Evolutionary conservation across 179 eudicot genomes (phyloP).

Genomic region (Beta macrorhiza): DNA sequence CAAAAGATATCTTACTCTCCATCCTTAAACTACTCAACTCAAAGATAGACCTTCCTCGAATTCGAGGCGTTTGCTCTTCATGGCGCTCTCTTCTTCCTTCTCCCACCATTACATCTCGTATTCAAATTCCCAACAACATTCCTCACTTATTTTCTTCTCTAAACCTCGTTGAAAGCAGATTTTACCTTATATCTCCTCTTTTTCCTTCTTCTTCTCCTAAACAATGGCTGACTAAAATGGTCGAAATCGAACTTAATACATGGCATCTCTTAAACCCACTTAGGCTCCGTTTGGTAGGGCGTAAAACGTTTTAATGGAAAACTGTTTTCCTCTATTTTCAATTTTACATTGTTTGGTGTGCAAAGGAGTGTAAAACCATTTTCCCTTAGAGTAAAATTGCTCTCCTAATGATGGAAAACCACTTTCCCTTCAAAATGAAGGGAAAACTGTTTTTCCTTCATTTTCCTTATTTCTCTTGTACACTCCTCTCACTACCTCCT

Average conservation of each 20-base stretch:
- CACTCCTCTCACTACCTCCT: too few relatives aligned
- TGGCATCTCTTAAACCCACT: slow-evolving; percentile 11
- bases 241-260: neutral
- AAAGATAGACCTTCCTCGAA: neutral
- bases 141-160: neutral
- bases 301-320: too few relatives aligned
- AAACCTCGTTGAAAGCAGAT: neutral
- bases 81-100: slow-evolving; percentile 6
- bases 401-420: too few relatives aligned
- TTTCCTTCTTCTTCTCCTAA: neutral
- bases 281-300: too few relatives aligned
- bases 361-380: too few relatives aligned
- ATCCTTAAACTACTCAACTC: neutral
- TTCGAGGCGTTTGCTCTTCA: slow-evolving; percentile 1
- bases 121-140: neutral
- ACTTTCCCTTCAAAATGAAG: too few relatives aligned
- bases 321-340: too few relatives aligned
- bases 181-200: neutral
- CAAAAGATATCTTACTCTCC: slow-evolving; percentile 3
- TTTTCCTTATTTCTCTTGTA: too few relatives aligned
- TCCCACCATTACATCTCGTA: too few relatives aligned
- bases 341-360: too few relatives aligned
- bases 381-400: too few relatives aligned
- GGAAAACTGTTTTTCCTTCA: too few relatives aligned
- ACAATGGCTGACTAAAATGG: slow-evolving; percentile 1